Evolutionary conservation across 129 eudicot species (phyloP).

Genomic region (Logfia minima): DNA sequence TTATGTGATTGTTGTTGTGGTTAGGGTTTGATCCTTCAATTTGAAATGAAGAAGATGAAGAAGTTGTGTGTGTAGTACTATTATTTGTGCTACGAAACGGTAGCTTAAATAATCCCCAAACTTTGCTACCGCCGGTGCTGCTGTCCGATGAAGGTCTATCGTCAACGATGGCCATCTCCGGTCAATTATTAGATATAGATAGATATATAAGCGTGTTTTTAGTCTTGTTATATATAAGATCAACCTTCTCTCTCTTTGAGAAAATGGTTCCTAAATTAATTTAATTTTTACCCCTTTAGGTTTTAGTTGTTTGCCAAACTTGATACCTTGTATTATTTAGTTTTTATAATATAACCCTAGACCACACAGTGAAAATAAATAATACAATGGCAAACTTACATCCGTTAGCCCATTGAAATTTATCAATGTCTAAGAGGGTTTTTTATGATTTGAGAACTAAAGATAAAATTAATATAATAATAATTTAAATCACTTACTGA

Average conservation of each 20-base stretch:
- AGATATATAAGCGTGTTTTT: slow-evolving; percentile 14
- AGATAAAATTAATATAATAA: too few relatives aligned
- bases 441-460: too few relatives aligned
- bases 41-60: slow-evolving; percentile 41
- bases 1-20: slow-evolving; percentile 18
- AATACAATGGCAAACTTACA: too few relatives aligned
- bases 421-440: too few relatives aligned
- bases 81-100: slow-evolving; percentile 60
- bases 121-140: slow-evolving; percentile 34
- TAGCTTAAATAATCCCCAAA: slow-evolving; percentile 69
- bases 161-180: slow-evolving; percentile 63
- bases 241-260: neutral
- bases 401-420: too few relatives aligned
- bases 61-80: slow-evolving; percentile 30
- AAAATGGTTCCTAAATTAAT: neutral
- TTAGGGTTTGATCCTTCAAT: slow-evolving; percentile 41
- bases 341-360: neutral
- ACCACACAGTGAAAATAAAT: too few relatives aligned
- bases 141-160: slow-evolving; percentile 51
- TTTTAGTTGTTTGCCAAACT: neutral
- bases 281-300: neutral
- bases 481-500: too few relatives aligned
- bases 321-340: neutral
- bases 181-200: neutral
- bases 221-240: neutral